A percentile compares a stretch with the other conserved stretches of the same genome.
These are phyloP conservation scores for Cynara cardunculus DNA, from an alignment of 129 eudicot genomes.

Conservation along the genomic window DNA sequence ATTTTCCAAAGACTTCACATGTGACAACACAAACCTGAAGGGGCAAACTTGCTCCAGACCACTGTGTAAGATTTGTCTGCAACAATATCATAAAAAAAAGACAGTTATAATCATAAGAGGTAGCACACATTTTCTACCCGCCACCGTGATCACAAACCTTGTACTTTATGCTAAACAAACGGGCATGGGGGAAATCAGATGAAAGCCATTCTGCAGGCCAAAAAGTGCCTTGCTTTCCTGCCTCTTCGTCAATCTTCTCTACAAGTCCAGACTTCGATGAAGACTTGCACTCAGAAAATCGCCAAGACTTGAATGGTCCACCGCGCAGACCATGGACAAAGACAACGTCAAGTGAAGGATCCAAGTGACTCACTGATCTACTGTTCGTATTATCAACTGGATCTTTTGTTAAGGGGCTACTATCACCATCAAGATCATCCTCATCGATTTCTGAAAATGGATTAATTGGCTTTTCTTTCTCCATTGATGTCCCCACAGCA, in stretches of 20 bases:
- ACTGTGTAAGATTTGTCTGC: constrained; percentile 98
- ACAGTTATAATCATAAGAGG: background rate
- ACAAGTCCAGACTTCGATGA: constrained; percentile 96
- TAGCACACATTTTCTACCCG: background rate
- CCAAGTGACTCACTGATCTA: constrained; percentile 35
- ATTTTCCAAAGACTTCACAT: background rate
- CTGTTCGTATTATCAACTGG: constrained; percentile 12
- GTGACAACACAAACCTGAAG: constrained; percentile 66
- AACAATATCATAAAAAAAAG: constrained; percentile 7
- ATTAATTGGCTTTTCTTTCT: constrained; percentile 21
- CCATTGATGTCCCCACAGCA: background rate
- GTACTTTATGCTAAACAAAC: constrained; percentile 87
- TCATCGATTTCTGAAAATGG: constrained; percentile 22
- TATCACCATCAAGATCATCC: constrained; percentile 37
- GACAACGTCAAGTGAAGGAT: constrained; percentile 62
- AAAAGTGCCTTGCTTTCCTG: constrained; percentile 95
- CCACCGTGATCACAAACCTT: constrained; percentile 56
- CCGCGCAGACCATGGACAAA: constrained; percentile 96
- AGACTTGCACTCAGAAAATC: constrained; percentile 80
- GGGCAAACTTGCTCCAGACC: constrained; percentile 98
- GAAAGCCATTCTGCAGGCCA: constrained; percentile 99
- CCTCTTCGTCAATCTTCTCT: constrained; percentile 95
- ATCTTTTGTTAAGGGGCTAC: background rate
- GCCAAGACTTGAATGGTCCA: constrained; percentile 91
- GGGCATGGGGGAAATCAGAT: constrained; percentile 88